These are phyloP conservation scores for Phlebiopsis flavidoalba DNA, from an alignment of 768 basidiomycete species.

Conservation along the genomic window DNA sequence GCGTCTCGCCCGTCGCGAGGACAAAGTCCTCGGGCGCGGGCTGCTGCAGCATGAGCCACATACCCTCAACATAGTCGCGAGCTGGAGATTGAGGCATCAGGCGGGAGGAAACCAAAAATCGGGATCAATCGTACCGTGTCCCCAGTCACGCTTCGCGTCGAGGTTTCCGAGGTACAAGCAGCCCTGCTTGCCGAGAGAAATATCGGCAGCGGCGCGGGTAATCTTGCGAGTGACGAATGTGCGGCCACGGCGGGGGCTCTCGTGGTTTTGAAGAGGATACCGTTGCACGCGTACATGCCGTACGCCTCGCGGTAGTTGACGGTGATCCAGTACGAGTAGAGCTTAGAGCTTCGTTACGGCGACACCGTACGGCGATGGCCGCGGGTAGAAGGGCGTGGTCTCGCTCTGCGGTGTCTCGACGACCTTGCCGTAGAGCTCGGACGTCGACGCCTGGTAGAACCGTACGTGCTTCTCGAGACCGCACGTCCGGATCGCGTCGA, in stretches of 20 bases:
- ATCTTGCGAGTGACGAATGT: conserved; percentile 98
- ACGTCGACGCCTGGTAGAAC: conserved; percentile 98
- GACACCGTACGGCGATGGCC: conserved; percentile 89
- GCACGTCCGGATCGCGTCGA: conserved; percentile 94
- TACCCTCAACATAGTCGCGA: conserved; percentile 91
- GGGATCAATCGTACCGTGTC: conserved; percentile 52
- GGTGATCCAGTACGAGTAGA: conserved; percentile 88
- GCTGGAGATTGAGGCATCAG: conserved; percentile 33
- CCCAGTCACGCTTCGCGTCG: conserved; percentile 96
- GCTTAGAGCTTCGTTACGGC: no score
- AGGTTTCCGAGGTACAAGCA: conserved; percentile 93
- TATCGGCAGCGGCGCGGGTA: conserved; percentile 88
- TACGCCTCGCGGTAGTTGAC: conserved; percentile 95
- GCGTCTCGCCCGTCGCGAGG: conserved; percentile 94
- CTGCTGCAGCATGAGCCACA: conserved; percentile 97
- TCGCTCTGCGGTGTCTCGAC: conserved; percentile 94
- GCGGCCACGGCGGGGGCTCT: conserved; percentile 89
- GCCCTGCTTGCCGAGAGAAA: conserved; percentile 80
- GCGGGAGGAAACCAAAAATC: conserved; percentile 28
- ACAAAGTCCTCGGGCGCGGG: conserved; percentile 81
- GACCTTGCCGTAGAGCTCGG: conserved; percentile 96
- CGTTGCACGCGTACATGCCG: conserved; percentile 94
- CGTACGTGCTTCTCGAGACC: conserved; percentile 89
- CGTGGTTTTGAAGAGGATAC: conserved; percentile 96
- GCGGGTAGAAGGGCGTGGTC: conserved; percentile 97